Evolutionary conservation across 1,284 basidiomycete species (phyloP), one percentile per base, ranked within the genome.

Genomic region (Trametes hirsuta): DNA sequence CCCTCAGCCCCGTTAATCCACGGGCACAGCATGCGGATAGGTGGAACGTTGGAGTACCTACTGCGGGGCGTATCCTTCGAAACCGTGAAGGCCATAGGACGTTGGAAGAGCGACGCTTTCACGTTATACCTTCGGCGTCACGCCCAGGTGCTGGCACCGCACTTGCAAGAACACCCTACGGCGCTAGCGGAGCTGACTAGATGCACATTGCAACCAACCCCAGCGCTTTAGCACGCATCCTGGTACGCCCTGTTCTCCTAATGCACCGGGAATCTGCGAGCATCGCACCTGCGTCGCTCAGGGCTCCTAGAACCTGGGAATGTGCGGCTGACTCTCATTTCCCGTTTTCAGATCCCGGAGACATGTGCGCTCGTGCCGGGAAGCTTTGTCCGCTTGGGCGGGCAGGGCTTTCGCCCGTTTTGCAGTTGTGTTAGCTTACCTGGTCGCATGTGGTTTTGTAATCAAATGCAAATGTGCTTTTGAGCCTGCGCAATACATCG

Each of bases 1-100:
- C 30, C n/a, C 18, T 6, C 40, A 63, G 0, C 56, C 42, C 5
- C 36, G 0, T 2, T 36, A 1, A 18, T 71, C 1, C 65, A 72
- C 25, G 74, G 73, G 0, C 77, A 79, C 63, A 71, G 75, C 12
- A 74, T 80, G 22, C 67, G 71, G 3, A 80, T 79, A 37, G 75
- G 79, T 0, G 65, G 72, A 0, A 79, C 76, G 0, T 67, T 80
- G 0, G 71, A 76, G 47, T 77, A 76, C 47, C 73, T 79, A 0
- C 66, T 78, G 3, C 54, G 70, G 3, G 72, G 75, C 0, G 37
- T 75, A 0, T 72, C 75, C 3, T 75, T 78, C 41, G 72, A 77
- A 2, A 69, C 68, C 0, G 66, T 79, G 12, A 74, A 74, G 47
- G 54, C 67, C 0, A 73, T 69, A 15, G 76, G 77, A 0, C 55